phyloP scores from a whole-genome alignment of 805 yeast genomes.

The Huiozyma naganishii region DNA sequence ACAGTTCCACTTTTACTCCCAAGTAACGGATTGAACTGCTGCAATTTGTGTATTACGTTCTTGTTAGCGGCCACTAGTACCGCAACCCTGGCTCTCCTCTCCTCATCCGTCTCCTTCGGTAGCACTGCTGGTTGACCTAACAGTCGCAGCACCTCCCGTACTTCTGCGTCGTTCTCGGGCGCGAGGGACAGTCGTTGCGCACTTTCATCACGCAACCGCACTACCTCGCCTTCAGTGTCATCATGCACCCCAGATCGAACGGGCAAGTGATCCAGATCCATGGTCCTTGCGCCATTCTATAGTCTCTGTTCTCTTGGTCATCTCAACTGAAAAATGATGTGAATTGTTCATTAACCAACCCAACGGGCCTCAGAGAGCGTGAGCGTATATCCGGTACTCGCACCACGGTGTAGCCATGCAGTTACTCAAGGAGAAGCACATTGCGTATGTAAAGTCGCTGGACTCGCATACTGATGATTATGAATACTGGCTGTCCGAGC shows the following conservation, averaged over 20 bases:
- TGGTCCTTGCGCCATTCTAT: too few species aligned
- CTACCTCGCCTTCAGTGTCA: not conserved
- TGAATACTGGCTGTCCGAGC: slow-evolving; percentile 86
- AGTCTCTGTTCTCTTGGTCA: too few species aligned
- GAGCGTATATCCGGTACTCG: too few species aligned
- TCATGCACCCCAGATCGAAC: too few species aligned
- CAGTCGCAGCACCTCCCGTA: slow-evolving; percentile 36
- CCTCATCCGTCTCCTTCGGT: slow-evolving; percentile 50
- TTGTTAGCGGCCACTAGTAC: slow-evolving; percentile 31
- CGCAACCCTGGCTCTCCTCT: slow-evolving; percentile 50
- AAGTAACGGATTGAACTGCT: not conserved
- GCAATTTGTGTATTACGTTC: slow-evolving; percentile 12
- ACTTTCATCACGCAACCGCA: not conserved
- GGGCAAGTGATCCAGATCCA: too few species aligned
- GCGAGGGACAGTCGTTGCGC: not conserved
- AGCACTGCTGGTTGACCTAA: slow-evolving; percentile 47
- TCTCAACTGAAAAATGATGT: too few species aligned
- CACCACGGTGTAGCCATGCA: not conserved
- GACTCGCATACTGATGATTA: slow-evolving; percentile 47
- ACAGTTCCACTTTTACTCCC: not conserved
- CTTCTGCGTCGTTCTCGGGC: slow-evolving; percentile 50
- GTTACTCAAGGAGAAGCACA: slow-evolving; percentile 40
- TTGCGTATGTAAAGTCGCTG: slow-evolving; percentile 43
- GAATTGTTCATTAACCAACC: too few species aligned
- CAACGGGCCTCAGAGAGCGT: too few species aligned